phyloP scores from a whole-genome alignment of 495 filamentous ascomycete genomes.

The Acidomyces sp. region DNA sequence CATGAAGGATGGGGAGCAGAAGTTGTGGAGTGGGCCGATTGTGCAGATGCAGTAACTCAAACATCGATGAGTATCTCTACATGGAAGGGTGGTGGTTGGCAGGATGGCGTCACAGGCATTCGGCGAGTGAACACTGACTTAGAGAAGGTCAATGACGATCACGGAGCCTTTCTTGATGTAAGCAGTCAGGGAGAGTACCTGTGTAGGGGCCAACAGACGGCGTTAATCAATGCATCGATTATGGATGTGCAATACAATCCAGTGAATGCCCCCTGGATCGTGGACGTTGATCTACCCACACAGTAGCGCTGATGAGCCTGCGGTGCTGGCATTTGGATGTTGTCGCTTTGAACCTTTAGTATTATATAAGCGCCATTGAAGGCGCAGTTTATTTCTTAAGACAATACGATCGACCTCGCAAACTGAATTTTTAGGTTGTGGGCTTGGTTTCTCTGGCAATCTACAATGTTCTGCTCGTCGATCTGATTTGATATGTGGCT shows the following conservation, averaged over 20 bases:
- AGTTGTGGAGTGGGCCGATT: slow-evolving; percentile 41
- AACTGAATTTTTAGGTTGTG: too few species aligned
- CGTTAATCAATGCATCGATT: slow-evolving; percentile 63
- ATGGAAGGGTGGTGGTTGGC: slow-evolving; percentile 8
- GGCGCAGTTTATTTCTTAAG: too few species aligned
- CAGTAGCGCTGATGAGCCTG: too few species aligned
- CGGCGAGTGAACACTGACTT: not conserved
- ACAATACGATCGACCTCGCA: too few species aligned
- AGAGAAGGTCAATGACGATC: not conserved
- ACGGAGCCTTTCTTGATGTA: slow-evolving; percentile 8
- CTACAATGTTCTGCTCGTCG: too few species aligned
- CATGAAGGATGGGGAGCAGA: slow-evolving; percentile 61
- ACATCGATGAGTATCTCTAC: too few species aligned
- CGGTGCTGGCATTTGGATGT: too few species aligned
- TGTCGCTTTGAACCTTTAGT: too few species aligned
- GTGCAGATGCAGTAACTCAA: too few species aligned
- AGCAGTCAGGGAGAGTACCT: slow-evolving; percentile 25
- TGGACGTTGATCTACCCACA: slow-evolving; percentile 10
- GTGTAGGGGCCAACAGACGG: slow-evolving; percentile 42
- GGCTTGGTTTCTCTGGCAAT: too few species aligned
- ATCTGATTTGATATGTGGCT: too few species aligned
- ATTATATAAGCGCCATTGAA: too few species aligned
- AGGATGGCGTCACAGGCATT: slow-evolving; percentile 1
- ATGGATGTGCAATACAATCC: slow-evolving; percentile 30
- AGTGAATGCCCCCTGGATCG: slow-evolving; percentile 12